Percentiles rank a stretch among this genome's conserved stretches.
Evolutionary conservation across 257 asterid genomes (phyloP).

Genomic region (Craterostigma plantagineum): DNA sequence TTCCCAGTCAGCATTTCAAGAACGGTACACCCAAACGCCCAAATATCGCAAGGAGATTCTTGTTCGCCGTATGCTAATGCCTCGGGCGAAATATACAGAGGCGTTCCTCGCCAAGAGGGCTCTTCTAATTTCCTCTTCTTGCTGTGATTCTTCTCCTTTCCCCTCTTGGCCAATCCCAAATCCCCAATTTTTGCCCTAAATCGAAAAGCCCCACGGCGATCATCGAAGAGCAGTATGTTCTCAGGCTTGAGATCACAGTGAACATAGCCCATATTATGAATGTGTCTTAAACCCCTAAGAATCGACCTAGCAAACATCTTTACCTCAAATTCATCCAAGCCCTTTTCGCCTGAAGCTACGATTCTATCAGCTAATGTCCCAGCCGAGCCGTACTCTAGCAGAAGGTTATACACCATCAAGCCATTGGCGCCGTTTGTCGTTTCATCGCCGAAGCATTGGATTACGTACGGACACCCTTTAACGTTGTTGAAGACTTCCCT

Average conservation of each 20-base stretch:
- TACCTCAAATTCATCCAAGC: constrained; percentile 15
- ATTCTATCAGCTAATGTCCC: constrained; percentile 16
- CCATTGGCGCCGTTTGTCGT: constrained; percentile 58
- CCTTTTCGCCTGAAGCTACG: constrained; percentile 4
- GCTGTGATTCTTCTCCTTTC: not conserved
- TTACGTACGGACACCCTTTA: constrained; percentile 42
- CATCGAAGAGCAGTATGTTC: constrained; percentile 14
- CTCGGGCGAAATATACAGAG: constrained; percentile 22
- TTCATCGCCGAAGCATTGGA: constrained; percentile 75
- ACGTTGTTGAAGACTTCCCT: constrained; percentile 44
- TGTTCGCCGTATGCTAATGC: constrained; percentile 13
- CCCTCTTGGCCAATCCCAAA: constrained; percentile 23
- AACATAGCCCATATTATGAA: constrained; percentile 17
- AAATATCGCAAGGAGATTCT: constrained; percentile 15
- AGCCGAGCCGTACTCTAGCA: constrained; percentile 69
- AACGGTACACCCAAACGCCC: constrained; percentile 21
- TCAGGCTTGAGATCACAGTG: constrained; percentile 27
- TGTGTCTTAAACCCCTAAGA: constrained; percentile 15
- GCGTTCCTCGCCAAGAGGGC: constrained; percentile 20
- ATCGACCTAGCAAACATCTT: constrained; percentile 10
- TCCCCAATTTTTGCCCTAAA: constrained; percentile 21
- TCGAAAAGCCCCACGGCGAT: not conserved
- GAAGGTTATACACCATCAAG: constrained; percentile 52
- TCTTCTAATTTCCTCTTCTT: constrained; percentile 14
- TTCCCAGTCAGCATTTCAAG: constrained; percentile 21